Evolutionary conservation across 345 rosid species (phyloP).

Genomic region (Salix exigua): DNA sequence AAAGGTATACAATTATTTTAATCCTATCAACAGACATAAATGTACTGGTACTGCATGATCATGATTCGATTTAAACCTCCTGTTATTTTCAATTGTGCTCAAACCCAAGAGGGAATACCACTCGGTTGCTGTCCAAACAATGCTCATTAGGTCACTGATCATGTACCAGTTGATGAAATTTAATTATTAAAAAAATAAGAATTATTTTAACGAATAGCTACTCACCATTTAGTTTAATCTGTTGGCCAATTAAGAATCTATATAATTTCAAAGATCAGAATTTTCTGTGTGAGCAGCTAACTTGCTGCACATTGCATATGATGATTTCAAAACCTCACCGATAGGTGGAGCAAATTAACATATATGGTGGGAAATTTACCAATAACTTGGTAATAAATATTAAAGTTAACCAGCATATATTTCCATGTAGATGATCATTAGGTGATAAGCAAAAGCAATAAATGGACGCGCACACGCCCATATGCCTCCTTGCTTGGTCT

Average conservation of each 20-base stretch:
- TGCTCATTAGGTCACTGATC: neutral
- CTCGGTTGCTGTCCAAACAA: neutral
- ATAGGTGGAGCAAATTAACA: neutral
- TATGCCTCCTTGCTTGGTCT: conserved; percentile 28
- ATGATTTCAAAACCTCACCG: neutral
- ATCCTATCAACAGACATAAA: conserved; percentile 11
- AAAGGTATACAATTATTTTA: conserved; percentile 5
- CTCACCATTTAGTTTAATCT: neutral
- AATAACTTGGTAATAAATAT: neutral
- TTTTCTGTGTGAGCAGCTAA: too few relatives aligned
- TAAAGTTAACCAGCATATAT: neutral
- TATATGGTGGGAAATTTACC: too few relatives aligned
- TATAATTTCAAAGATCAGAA: neutral
- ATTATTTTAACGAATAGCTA: neutral
- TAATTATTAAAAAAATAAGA: conserved; percentile 4
- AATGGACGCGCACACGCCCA: neutral
- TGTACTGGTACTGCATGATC: neutral
- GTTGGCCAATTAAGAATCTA: neutral
- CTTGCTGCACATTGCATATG: conserved; percentile 1
- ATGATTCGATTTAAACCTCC: neutral
- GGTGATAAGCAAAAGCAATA: conserved; percentile 6
- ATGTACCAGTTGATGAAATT: neutral
- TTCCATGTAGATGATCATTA: conserved; percentile 4
- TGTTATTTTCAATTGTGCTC: neutral
- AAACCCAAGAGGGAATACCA: neutral